Percentiles rank a stretch among this genome's conserved stretches.
phyloP scores from a whole-genome alignment of 306 rosid species.

The Vigna hirtella region DNA sequence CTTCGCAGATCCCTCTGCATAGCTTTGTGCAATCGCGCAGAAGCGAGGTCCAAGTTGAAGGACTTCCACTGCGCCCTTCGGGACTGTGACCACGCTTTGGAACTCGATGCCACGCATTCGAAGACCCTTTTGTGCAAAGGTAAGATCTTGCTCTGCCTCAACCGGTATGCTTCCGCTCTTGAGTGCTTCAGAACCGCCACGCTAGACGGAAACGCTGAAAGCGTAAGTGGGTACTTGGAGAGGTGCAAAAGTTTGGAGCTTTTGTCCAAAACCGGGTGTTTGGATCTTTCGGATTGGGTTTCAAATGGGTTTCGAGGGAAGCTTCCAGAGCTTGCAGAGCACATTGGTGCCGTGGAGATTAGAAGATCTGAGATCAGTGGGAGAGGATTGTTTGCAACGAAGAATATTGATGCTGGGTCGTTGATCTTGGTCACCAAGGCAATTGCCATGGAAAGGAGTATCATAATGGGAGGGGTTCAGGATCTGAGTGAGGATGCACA shows the following conservation, averaged over 20 bases:
- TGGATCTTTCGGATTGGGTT: conserved; percentile 90
- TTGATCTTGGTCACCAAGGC: conserved; percentile 74
- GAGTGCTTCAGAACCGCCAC: conserved; percentile 66
- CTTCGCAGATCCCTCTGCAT: conserved; percentile 73
- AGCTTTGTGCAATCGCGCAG: conserved; percentile 81
- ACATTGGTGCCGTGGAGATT: conserved; percentile 69
- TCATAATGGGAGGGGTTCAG: conserved; percentile 55
- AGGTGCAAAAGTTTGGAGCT: conserved; percentile 74
- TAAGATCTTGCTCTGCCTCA: conserved; percentile 72
- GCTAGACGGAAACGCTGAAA: conserved; percentile 58
- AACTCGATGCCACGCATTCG: conserved; percentile 68
- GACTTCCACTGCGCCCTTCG: conserved; percentile 57
- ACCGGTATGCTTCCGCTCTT: conserved; percentile 66
- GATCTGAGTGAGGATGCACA: conserved; percentile 76
- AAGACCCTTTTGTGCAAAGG: conserved; percentile 89
- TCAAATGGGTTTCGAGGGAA: conserved; percentile 61
- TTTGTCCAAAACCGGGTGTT: conserved; percentile 68
- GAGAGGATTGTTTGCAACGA: conserved; percentile 73
- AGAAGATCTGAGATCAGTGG: conserved; percentile 73
- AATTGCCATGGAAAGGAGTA: conserved; percentile 76
- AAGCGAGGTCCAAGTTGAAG: conserved; percentile 68
- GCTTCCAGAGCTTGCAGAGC: conserved; percentile 79
- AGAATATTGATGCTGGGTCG: conserved; percentile 77
- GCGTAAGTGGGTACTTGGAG: conserved; percentile 65
- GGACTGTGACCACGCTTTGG: conserved; percentile 77